Base-by-base conservation (phyloP, 2,329 filamentous ascomycete genomes). In the Scedosporium dehoogii region DNA sequence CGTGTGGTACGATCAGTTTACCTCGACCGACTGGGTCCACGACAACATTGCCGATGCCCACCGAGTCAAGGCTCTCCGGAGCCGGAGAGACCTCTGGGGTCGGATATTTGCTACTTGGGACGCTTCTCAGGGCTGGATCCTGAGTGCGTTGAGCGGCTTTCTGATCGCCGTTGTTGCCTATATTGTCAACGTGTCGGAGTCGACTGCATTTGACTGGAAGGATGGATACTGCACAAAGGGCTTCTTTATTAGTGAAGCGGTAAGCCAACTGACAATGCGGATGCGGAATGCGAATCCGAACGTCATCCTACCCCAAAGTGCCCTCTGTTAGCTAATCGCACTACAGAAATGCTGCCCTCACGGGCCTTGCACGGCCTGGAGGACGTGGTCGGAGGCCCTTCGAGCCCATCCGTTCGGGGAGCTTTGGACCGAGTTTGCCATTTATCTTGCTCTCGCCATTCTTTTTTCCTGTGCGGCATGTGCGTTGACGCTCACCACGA, bases 1-100 rank as follows among this genome's bases (percentile, higher is more conserved):
- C 64, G 89, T 96, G 9, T 97, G 94, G 94, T 97, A 97, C 75
- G 94, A 99, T 78, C 94, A 99, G 75, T 96, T 96, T 70, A 96
- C 92, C 5, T 96, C 91, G 6, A 97, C 91, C 62, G 93, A 99
- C 73, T 99, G 94, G 94, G 92, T 99, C 0, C 93, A 96, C 72
- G 94, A 99, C 74, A 92, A 89, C 73, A 97, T 99, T 68, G 91
- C 92, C 69, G 94, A 97, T 75, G 91, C 92, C 9, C 91, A 92
- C 69, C 89, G 94, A 27, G 86, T 96, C 59, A 94, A 96, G 73
- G 87, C 87, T 61, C 81, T 99, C 46, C 85, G 91, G 59, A 87
- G 83, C 69, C 83, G 92, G 58, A 96, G 89, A 72, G 94, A 93
- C 75, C 82, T 96, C 64, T 87, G 88, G 71, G 93, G 93, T n/a